A percentile compares a stretch with the other conserved stretches of the same genome.
Conservation (phyloP, 2,329 filamentous ascomycete species). For the Trichoderma endophyticum region DNA sequence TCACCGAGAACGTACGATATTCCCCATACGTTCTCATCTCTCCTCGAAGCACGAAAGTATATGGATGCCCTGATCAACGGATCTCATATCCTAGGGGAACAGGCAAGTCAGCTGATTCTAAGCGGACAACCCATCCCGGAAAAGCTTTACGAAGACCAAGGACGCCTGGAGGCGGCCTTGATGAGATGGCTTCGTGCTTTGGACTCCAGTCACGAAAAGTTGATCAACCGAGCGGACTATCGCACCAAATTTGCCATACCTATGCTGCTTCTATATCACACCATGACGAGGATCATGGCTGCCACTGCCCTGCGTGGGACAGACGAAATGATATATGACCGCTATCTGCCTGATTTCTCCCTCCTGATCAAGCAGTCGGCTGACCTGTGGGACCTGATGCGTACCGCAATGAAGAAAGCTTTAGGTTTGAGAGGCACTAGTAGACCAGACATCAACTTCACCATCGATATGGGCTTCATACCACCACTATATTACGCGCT, state of each 20-base stretch:
- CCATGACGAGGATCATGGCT: slow-evolving; percentile 16
- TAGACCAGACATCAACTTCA: slow-evolving; percentile 12
- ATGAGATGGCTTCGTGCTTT: not conserved
- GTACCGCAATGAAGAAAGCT: not conserved
- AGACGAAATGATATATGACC: slow-evolving; percentile 18
- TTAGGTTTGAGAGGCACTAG: not conserved
- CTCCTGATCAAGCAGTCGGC: slow-evolving; percentile 3
- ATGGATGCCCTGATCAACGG: slow-evolving; percentile 15
- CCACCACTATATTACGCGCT: slow-evolving; percentile 33
- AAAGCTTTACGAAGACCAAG: not conserved
- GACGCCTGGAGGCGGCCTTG: not conserved
- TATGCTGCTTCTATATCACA: slow-evolving; percentile 14
- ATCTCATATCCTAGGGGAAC: not conserved
- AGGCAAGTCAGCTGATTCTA: not conserved
- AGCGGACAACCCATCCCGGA: not conserved
- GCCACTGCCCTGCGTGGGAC: slow-evolving; percentile 11
- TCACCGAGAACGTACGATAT: slow-evolving; percentile 20
- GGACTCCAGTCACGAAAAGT: not conserved
- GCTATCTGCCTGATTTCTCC: not conserved
- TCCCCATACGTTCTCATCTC: not conserved
- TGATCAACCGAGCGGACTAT: not conserved
- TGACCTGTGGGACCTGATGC: slow-evolving; percentile 2
- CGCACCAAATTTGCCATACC: not conserved
- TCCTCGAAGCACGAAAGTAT: slow-evolving; percentile 5
- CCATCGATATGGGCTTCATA: slow-evolving; percentile 31